Evolutionary conservation across 2,329 filamentous ascomycete genomes (phyloP).

Genomic region (Lasiodiplodia hormozganensis): DNA sequence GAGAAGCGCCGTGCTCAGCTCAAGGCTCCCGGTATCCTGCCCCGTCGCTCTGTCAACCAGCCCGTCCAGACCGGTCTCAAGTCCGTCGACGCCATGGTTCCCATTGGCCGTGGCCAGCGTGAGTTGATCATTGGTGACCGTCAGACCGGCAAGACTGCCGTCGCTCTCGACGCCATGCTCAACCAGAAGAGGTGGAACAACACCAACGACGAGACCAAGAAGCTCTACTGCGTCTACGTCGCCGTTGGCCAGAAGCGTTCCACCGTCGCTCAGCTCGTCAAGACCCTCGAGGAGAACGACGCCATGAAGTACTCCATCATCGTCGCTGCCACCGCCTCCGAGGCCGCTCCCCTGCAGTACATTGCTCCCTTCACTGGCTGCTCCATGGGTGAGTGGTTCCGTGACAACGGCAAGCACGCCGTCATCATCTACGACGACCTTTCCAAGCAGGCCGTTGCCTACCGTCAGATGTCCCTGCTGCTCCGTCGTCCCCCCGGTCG

Average conservation of each 20-base stretch:
- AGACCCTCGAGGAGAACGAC: constrained; percentile 99
- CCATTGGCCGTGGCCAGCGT: constrained; percentile 99
- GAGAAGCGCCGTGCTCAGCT: constrained; percentile 96
- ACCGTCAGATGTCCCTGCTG: constrained; percentile 98
- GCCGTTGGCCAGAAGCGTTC: constrained; percentile 99
- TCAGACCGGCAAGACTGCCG: constrained; percentile 99
- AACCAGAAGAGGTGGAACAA: constrained; percentile 99
- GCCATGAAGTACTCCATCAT: constrained; percentile 98
- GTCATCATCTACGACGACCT: constrained; percentile 94
- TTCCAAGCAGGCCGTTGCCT: constrained; percentile 96
- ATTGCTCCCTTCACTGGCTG: constrained; percentile 88
- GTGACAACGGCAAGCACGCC: constrained; percentile 86
- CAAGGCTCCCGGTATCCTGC: constrained; percentile 98
- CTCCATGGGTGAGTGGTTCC: constrained; percentile 73
- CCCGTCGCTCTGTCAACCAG: constrained; percentile 96
- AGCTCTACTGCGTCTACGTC: constrained; percentile 99
- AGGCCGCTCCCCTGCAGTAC: constrained; percentile 94
- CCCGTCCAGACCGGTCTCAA: constrained; percentile 99
- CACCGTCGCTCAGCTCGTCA: constrained; percentile 98
- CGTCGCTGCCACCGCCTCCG: constrained; percentile 95
- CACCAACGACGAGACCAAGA: constrained; percentile 86
- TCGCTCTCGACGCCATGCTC: constrained; percentile 95
- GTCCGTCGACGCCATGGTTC: constrained; percentile 99
- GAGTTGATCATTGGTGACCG: constrained; percentile 99
- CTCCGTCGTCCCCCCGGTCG: constrained; percentile 97